Conservation (phyloP, 179 eudicot species). For the Beta macrorhiza region DNA sequence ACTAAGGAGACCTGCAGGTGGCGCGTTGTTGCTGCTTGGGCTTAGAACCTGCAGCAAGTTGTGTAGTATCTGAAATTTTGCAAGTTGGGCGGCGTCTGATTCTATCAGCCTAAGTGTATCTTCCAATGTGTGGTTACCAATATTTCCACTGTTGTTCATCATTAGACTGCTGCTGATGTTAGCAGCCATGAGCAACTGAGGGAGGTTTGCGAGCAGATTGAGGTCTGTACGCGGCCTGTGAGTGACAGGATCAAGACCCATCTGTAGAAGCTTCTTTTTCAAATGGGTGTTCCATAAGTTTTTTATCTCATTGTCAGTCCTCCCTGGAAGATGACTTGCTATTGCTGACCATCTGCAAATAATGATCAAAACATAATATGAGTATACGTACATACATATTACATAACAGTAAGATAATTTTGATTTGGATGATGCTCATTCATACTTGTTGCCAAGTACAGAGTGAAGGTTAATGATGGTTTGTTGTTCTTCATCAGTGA, state of each 20-base stretch:
- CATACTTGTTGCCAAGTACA: slow-evolving; percentile 40
- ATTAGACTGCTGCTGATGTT: slow-evolving; percentile 18
- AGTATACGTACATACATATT: too few species aligned
- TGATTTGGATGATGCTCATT: background rate
- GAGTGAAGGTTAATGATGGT: slow-evolving; percentile 39
- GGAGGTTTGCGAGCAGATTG: slow-evolving; percentile 29
- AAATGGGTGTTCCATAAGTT: slow-evolving; percentile 40
- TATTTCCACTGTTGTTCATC: slow-evolving; percentile 2
- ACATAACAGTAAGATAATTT: too few species aligned
- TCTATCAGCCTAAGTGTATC: slow-evolving; percentile 19
- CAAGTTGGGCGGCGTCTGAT: slow-evolving; percentile 33
- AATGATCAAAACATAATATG: background rate
- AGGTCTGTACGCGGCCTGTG: slow-evolving; percentile 38
- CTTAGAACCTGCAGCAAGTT: slow-evolving; percentile 34
- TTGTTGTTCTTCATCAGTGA: slow-evolving; percentile 37
- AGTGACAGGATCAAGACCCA: slow-evolving; percentile 41
- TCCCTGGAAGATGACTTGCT: slow-evolving; percentile 34
- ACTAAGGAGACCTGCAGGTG: slow-evolving; percentile 1
- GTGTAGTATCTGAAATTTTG: slow-evolving; percentile 29
- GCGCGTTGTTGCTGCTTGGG: slow-evolving; percentile 12
- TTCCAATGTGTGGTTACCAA: background rate
- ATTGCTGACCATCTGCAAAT: slow-evolving; percentile 36
- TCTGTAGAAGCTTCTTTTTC: slow-evolving; percentile 38
- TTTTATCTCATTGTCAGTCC: slow-evolving; percentile 41
- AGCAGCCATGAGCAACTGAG: slow-evolving; percentile 30